Base-by-base conservation (phyloP, 2,329 filamentous ascomycete species). In the Colletotrichum orchidophilum region DNA sequence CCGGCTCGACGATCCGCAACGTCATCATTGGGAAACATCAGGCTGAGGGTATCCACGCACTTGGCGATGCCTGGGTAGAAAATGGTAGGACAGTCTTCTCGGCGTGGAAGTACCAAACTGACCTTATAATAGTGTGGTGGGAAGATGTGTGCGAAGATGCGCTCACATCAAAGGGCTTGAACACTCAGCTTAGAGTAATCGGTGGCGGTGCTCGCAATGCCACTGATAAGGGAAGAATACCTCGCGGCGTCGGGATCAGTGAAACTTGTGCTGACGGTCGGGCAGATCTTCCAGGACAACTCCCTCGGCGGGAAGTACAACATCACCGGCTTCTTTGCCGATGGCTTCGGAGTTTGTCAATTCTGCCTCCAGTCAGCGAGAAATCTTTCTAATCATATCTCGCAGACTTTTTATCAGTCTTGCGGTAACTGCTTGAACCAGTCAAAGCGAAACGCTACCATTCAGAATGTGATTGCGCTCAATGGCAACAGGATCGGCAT, bases 1-100 rank as follows among this genome's bases (percentile, higher is more conserved):
- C 80, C 0, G 81, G 81, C 2, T 76, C 81, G 0, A 82, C 80
- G 0, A 78, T 83, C 35, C 75, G 76, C 33, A 83, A 83, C 59
- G 81, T 82, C 3, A 83, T 83, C 21, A 83, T 83, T 21, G 81
- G 81, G 42, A 75, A 76, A 54, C 73, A 83, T 66, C 80, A 83
- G 15, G 76, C 78, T 2, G 77, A 80, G 62, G 78, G 78, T 2
- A 78, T 80, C 7, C 78, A 79, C 31, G 78, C 78, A 6, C 52
- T 78, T 4, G 77, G 77, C 2, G 77, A 78, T 18, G 77, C 77
- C 1, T 78, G 77, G 77, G 76, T 78, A 0, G 77, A 78, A 61
- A 78, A 78, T n/a, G 77, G 77, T 78, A 60, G 27, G 70, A 1
- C n/a, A 15, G 3, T 5, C 9, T 33, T 7, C 0, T 29, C 3